phyloP scores from a whole-genome alignment of 176 grass and related monocot species.

The Otatea glauca region DNA sequence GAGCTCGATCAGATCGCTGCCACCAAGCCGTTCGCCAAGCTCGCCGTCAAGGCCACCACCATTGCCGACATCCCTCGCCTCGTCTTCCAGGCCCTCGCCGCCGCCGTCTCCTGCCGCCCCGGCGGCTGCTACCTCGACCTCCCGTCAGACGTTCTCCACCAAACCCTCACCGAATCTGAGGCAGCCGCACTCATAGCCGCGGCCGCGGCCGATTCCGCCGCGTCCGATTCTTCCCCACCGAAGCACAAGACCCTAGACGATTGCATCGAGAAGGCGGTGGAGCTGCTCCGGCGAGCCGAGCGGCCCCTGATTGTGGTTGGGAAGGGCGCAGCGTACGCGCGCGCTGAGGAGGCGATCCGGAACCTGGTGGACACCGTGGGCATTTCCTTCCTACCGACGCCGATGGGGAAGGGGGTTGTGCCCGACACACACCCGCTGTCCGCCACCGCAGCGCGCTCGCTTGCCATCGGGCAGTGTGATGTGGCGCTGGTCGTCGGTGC shows the following conservation, averaged over 20 bases:
- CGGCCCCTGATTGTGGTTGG: conserved; percentile 79
- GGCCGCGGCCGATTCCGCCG: conserved; percentile 35
- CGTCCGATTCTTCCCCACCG: conserved; percentile 30
- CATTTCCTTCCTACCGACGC: conserved; percentile 88
- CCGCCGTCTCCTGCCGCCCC: conserved; percentile 61
- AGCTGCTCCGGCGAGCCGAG: conserved; percentile 69
- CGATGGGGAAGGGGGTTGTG: conserved; percentile 93
- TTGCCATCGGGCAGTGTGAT: conserved; percentile 81
- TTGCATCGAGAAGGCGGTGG: conserved; percentile 58
- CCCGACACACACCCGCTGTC: conserved; percentile 80
- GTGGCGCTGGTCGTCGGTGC: conserved; percentile 80
- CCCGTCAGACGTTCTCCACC: conserved; percentile 90
- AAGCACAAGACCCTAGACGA: conserved; percentile 42
- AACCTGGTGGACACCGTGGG: conserved; percentile 84
- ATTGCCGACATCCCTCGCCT: conserved; percentile 78
- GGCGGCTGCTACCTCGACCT: conserved; percentile 91
- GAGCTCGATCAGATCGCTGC: conserved; percentile 90
- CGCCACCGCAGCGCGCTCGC: conserved; percentile 74
- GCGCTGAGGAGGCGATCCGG: conserved; percentile 66
- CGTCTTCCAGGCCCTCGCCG: conserved; percentile 65
- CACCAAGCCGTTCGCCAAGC: conserved; percentile 80
- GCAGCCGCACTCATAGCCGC: conserved; percentile 49
- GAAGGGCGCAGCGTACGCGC: conserved; percentile 79
- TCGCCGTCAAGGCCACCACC: conserved; percentile 70
- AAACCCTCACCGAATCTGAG: conserved; percentile 72